These are phyloP conservation scores for Neurospora sp. DNA, from an alignment of 495 filamentous ascomycete genomes.

Conservation along the genomic window DNA sequence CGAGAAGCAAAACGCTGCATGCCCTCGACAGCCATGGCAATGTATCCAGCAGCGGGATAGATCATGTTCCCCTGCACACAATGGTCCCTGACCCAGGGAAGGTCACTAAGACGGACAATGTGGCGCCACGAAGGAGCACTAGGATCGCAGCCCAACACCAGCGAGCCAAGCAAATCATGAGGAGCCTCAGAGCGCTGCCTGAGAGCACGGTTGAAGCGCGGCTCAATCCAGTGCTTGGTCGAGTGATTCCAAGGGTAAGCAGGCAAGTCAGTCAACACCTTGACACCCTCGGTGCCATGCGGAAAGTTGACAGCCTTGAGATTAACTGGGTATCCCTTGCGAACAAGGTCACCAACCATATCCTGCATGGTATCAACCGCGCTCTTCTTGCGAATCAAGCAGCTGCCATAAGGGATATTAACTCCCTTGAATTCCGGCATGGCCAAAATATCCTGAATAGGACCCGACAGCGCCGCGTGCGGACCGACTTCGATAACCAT, in stretches of 20 bases:
- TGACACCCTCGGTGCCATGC: constrained; percentile 18
- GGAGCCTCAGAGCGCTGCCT: constrained; percentile 21
- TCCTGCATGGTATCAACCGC: constrained; percentile 23
- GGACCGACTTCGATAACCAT: constrained; percentile 30
- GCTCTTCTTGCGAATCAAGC: constrained; percentile 22
- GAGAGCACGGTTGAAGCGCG: constrained; percentile 30
- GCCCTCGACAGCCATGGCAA: constrained; percentile 43
- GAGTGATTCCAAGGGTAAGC: constrained; percentile 37
- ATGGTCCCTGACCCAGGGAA: constrained; percentile 42
- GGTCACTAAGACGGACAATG: constrained; percentile 28
- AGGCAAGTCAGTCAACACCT: constrained; percentile 25
- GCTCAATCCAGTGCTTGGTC: constrained; percentile 33
- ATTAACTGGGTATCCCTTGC: constrained; percentile 31
- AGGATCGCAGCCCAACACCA: constrained; percentile 17
- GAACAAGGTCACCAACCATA: constrained; percentile 17
- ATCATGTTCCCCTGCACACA: constrained; percentile 28
- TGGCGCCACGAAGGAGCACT: constrained; percentile 32
- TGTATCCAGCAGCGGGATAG: constrained; percentile 45
- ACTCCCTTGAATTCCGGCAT: constrained; percentile 11
- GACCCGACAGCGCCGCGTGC: constrained; percentile 38
- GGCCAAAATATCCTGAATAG: constrained; percentile 41
- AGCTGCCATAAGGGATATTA: constrained; percentile 16
- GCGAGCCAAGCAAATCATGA: constrained; percentile 42
- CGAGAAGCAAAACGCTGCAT: constrained; percentile 8
- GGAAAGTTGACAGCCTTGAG: constrained; percentile 29